These are phyloP conservation scores for Colletotrichum liriopes DNA, from an alignment of 2,329 filamentous ascomycete species.

Conservation along the genomic window DNA sequence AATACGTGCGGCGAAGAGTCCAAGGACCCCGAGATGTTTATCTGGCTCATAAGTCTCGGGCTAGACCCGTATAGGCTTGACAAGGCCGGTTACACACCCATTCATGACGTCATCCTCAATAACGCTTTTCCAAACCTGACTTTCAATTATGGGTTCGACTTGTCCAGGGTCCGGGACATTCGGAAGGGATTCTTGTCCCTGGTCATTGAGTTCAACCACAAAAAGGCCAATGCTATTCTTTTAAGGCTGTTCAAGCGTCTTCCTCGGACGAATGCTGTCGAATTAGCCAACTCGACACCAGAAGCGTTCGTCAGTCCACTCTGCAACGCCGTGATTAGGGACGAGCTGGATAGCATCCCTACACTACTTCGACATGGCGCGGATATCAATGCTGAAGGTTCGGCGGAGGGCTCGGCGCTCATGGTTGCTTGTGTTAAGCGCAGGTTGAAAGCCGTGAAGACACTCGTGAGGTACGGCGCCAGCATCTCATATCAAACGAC, in stretches of 20 bases:
- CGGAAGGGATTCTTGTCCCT: conserved; percentile 22
- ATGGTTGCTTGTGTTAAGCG: conserved; percentile 42
- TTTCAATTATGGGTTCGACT: conserved; percentile 33
- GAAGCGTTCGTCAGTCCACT: conserved; percentile 21
- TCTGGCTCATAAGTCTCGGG: conserved; percentile 36
- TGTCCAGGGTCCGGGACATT: conserved; percentile 21
- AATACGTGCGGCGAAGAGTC: conserved; percentile 24
- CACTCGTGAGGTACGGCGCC: conserved; percentile 36
- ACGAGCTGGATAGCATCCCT: not conserved
- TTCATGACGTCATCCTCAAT: conserved; percentile 11
- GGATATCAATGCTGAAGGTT: conserved; percentile 32
- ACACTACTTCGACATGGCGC: conserved; percentile 36
- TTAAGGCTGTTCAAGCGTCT: conserved; percentile 20
- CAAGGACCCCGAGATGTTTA: conserved; percentile 29
- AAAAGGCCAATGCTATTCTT: not conserved
- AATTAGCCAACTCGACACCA: conserved; percentile 22
- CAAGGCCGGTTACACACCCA: conserved; percentile 28
- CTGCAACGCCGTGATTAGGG: conserved; percentile 17
- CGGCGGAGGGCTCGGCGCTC: conserved; percentile 41
- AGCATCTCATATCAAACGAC: conserved; percentile 24
- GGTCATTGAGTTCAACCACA: conserved; percentile 20
- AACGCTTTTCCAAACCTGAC: not conserved
- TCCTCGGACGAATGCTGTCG: conserved; percentile 1
- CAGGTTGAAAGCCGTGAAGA: conserved; percentile 18
- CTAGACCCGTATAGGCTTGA: conserved; percentile 40